phyloP scores from a whole-genome alignment of 495 filamentous ascomycete genomes.

The Bryoglossum gracile region DNA sequence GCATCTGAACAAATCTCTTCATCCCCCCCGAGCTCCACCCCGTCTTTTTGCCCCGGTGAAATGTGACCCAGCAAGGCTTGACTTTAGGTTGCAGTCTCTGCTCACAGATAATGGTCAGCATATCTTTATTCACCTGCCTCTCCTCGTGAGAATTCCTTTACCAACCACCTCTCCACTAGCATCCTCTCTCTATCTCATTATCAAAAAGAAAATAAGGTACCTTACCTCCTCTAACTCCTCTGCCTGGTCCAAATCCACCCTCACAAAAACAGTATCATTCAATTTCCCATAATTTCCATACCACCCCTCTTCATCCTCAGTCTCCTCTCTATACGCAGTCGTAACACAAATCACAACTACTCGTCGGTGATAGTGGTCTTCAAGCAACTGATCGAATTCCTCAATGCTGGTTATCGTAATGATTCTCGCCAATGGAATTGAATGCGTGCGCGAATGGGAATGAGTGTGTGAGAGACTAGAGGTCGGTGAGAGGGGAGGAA shows the following conservation, averaged over 20 bases:
- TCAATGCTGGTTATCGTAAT: conserved; percentile 5
- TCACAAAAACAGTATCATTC: conserved; percentile 8
- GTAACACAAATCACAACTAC: conserved; percentile 12
- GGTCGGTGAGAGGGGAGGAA: too few relatives aligned
- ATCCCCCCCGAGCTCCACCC: conserved; percentile 13
- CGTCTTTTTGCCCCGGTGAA: conserved; percentile 9
- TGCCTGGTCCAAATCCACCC: conserved; percentile 3
- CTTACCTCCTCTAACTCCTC: conserved; percentile 3
- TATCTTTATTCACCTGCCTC: too few relatives aligned
- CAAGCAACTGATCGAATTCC: conserved; percentile 14
- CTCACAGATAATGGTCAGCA: too few relatives aligned
- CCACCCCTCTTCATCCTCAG: conserved; percentile 10
- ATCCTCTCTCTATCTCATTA: too few relatives aligned
- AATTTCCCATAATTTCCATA: conserved; percentile 9
- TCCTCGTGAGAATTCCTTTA: neutral
- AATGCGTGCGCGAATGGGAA: neutral
- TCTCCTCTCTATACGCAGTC: conserved; percentile 1
- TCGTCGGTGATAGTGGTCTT: conserved; percentile 10
- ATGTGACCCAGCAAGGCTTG: conserved; percentile 15
- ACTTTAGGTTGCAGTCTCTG: conserved; percentile 7
- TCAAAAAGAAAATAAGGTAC: neutral
- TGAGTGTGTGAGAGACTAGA: too few relatives aligned
- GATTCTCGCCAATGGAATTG: conserved; percentile 2
- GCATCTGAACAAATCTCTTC: conserved; percentile 14
- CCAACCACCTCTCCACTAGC: too few relatives aligned